Conservation (phyloP, 306 rosid genomes). For the Argentina anserina region DNA sequence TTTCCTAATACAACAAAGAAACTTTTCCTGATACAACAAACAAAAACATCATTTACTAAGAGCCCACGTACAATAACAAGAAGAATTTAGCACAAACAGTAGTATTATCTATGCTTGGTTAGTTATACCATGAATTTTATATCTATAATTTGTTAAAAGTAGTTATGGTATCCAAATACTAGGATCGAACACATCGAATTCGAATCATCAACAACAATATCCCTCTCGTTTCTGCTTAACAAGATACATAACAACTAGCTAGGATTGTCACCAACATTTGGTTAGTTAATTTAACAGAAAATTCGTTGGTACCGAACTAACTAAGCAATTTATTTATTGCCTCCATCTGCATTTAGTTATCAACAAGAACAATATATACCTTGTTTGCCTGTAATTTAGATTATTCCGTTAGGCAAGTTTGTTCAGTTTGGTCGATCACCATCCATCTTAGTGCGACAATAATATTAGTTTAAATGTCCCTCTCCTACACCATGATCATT, state of each 20-base stretch:
- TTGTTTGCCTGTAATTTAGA: background rate
- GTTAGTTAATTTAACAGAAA: background rate
- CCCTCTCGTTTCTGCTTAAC: background rate
- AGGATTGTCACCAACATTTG: background rate
- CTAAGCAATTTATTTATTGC: background rate
- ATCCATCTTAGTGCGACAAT: slow-evolving; percentile 3
- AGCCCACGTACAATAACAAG: background rate
- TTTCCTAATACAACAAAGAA: background rate
- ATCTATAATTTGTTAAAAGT: background rate
- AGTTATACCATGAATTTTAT: background rate
- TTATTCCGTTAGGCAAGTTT: background rate
- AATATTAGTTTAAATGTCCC: background rate
- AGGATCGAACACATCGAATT: background rate
- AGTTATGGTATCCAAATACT: background rate
- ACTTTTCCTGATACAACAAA: background rate
- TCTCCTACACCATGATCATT: slow-evolving; percentile 1
- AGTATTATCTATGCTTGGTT: background rate
- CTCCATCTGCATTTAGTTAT: background rate
- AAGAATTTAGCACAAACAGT: background rate
- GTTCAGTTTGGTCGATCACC: background rate
- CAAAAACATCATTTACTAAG: background rate
- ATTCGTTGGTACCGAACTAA: background rate
- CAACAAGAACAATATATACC: background rate
- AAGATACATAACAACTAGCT: background rate
- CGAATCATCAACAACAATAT: background rate